A percentile compares a stretch with the other conserved stretches of the same genome.
These are phyloP conservation scores for Alternaria solani DNA, from an alignment of 2,329 filamentous ascomycete genomes.

Conservation along the genomic window DNA sequence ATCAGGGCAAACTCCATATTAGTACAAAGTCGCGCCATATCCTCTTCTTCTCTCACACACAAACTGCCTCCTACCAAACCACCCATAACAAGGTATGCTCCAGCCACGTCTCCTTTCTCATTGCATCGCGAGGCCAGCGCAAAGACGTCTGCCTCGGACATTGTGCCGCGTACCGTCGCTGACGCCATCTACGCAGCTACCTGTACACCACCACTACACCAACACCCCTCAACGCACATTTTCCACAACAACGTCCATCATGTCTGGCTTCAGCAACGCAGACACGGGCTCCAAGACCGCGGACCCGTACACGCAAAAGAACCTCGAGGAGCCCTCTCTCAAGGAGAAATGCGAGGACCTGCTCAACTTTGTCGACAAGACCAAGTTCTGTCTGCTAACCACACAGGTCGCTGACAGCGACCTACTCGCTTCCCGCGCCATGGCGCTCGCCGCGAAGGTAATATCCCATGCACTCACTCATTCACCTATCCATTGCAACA, in stretches of 20 bases:
- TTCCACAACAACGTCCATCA: constrained; percentile 27
- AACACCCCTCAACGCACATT: constrained; percentile 15
- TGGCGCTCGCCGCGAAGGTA: constrained; percentile 84
- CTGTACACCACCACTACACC: constrained; percentile 11
- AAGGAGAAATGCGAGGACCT: constrained; percentile 81
- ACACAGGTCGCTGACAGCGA: constrained; percentile 72
- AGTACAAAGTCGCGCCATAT: constrained; percentile 24
- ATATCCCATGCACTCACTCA: constrained; percentile 13
- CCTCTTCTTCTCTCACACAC: constrained; percentile 2
- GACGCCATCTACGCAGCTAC: constrained; percentile 30
- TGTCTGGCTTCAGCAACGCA: constrained; percentile 51
- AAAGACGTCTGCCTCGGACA: constrained; percentile 9
- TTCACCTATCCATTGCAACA: neutral
- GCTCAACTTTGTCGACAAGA: constrained; percentile 71
- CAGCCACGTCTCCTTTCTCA: constrained; percentile 14
- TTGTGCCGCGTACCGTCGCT: constrained; percentile 24
- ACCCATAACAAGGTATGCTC: constrained; percentile 23
- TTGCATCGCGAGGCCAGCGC: constrained; percentile 12
- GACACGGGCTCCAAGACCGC: constrained; percentile 56
- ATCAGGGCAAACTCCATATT: constrained; percentile 3
- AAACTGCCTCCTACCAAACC: constrained; percentile 9
- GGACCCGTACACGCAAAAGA: constrained; percentile 84
- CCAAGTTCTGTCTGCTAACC: constrained; percentile 91
- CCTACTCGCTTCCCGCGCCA: constrained; percentile 79
- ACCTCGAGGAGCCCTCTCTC: constrained; percentile 73